Evolutionary conservation across 2,329 filamentous ascomycete genomes (phyloP), one percentile per base, ranked within the genome.

Genomic region (Paecilomyces dactylethromorphus): DNA sequence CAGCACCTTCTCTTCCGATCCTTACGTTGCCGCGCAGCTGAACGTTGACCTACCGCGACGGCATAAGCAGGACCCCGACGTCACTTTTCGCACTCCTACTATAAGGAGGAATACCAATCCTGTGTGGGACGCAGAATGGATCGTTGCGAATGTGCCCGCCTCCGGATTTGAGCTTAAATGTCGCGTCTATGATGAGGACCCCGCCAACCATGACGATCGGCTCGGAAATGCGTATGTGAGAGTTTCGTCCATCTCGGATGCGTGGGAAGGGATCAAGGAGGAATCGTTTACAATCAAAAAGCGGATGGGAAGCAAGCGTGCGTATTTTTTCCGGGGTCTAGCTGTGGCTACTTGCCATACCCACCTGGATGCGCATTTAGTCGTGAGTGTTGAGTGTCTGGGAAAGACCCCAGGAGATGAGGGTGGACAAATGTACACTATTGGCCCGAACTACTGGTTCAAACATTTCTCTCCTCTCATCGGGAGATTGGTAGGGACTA

Each of bases 391-490:
- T 22, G 83, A 92, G 66, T 82, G 92, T n/a, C 74, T 97, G 13
- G 92, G 91, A 1, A 83, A 82, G 61, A 94, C 91, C 0, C 82
- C 89, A 12, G 79, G 77, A 11, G 69, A 86, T 73, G 71, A 90
- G 77, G 69, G 86, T 76, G 80, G 90, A 70, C 66, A 88, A 79
- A 68, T 90, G 71, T 96, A 92, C 73, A 97, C 93, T 0, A 66
- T 94, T 32, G 92, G 89, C 0, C 91, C 91, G 74, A 87, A 78
- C 57, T 81, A 79, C 54, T 96, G 87, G 84, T 87, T 89, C 63
- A 90, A 90, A 66, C 93, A 97, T 72, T 93, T 88, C 69, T 95
- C 90, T 63, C 91, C 92, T 3, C 84, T 97, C 79, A 91, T 97
- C 62, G 93, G 93, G 2, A 84, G 91, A 52, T 76, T 97, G 57